These are phyloP conservation scores for Guadua angustifolia DNA, from an alignment of 176 grass and related monocot species.

Conservation along the genomic window DNA sequence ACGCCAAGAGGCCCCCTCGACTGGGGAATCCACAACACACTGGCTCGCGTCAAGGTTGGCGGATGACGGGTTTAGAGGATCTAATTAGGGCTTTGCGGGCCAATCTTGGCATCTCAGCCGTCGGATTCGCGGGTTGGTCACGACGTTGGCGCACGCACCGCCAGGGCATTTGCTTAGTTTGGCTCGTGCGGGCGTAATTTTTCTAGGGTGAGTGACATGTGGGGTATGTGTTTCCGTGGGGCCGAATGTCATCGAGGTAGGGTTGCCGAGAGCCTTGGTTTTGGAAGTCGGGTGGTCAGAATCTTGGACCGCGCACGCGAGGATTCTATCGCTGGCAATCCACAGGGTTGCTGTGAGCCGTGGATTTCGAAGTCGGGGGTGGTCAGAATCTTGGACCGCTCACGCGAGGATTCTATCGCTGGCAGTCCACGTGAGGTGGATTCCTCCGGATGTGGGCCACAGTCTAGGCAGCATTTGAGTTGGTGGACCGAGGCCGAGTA, in stretches of 20 bases:
- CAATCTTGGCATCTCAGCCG: conserved; percentile 16
- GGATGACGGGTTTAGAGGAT: conserved; percentile 33
- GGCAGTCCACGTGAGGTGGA: conserved; percentile 24
- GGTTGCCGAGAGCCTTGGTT: background rate
- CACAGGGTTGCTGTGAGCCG: accelerated
- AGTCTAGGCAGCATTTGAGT: too few relatives aligned
- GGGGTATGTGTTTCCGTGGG: background rate
- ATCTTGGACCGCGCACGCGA: conserved; percentile 35
- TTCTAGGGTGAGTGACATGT: background rate
- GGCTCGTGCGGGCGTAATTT: too few relatives aligned
- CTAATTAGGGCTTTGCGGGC: conserved; percentile 38
- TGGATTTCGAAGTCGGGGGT: background rate
- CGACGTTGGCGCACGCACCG: background rate
- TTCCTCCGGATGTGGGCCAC: background rate
- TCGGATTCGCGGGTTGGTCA: conserved; percentile 8
- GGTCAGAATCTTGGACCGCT: conserved; percentile 44
- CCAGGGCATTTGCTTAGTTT: background rate
- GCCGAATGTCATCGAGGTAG: background rate
- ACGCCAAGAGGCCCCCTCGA: background rate
- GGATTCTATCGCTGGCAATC: conserved; percentile 8
- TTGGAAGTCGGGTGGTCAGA: background rate
- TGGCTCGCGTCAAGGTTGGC: background rate
- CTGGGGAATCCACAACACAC: background rate
- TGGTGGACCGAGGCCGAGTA: too few relatives aligned
- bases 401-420: conserved; percentile 3